Conservation (phyloP, 768 basidiomycete genomes). For the Infundibulicybe gibba region DNA sequence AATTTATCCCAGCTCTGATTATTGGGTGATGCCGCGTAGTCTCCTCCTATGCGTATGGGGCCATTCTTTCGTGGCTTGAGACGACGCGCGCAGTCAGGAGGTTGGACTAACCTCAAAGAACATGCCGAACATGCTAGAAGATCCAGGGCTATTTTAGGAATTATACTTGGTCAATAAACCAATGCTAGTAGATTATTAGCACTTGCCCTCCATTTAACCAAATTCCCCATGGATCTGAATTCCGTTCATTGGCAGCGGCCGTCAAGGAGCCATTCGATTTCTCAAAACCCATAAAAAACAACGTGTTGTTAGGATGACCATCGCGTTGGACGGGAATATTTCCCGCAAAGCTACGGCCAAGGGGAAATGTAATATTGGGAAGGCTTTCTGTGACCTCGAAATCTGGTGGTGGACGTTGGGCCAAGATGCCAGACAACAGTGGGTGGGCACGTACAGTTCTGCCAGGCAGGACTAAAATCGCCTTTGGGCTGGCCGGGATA, state of each 20-base stretch:
- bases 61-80: conserved; percentile 48
- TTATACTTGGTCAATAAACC: background rate
- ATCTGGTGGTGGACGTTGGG: conserved; percentile 31
- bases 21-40: conserved; percentile 50
- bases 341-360: conserved; percentile 56
- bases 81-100: background rate
- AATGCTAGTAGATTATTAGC: background rate
- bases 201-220: conserved; percentile 73
- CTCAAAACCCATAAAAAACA: conserved; percentile 68
- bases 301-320: conserved; percentile 59
- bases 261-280: conserved; percentile 55
- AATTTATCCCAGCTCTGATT: conserved; percentile 54
- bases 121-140: conserved; percentile 64
- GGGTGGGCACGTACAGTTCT: conserved; percentile 42
- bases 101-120: conserved; percentile 54
- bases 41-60: conserved; percentile 52
- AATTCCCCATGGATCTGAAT: conserved; percentile 61
- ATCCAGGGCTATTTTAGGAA: conserved; percentile 47
- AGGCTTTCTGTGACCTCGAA: conserved; percentile 53
- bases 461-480: conserved; percentile 57
- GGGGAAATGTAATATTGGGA: conserved; percentile 57
- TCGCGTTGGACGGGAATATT: conserved; percentile 58
- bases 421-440: too few relatives aligned
- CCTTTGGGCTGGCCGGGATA: conserved; percentile 44
- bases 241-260: conserved; percentile 20